phyloP scores from a whole-genome alignment of 768 basidiomycete genomes.

The Rhizopogon vesiculosus region DNA sequence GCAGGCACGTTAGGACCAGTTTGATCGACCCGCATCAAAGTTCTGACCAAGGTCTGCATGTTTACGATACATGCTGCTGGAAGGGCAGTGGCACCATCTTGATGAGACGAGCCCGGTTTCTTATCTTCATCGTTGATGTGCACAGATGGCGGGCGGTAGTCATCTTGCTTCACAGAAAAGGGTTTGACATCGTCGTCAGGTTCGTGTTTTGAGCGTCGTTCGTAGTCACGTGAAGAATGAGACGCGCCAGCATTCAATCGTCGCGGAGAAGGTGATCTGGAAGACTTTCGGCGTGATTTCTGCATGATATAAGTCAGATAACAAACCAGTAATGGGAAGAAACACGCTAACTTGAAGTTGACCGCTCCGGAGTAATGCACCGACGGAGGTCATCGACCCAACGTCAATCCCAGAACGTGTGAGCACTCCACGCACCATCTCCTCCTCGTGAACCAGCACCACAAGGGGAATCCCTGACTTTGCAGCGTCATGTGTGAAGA shows the following conservation, averaged over 20 bases:
- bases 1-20: conserved; percentile 20
- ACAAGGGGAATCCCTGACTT: conserved; percentile 31
- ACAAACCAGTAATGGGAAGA: not conserved
- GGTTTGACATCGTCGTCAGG: not conserved
- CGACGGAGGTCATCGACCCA: conserved; percentile 34
- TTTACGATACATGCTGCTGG: conserved; percentile 37
- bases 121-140: not conserved
- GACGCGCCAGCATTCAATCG: not conserved
- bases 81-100: not conserved
- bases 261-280: conserved; percentile 8
- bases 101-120: not conserved
- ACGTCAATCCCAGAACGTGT: conserved; percentile 37
- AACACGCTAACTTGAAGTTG: conserved; percentile 4
- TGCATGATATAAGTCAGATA: conserved; percentile 5
- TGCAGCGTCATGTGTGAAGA: conserved; percentile 16
- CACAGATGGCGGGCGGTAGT: not conserved
- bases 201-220: not conserved
- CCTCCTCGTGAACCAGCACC: conserved; percentile 42
- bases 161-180: not conserved
- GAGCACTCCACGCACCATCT: conserved; percentile 35
- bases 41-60: conserved; percentile 30
- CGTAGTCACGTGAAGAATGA: not conserved
- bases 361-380: conserved; percentile 9
- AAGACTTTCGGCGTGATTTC: not conserved
- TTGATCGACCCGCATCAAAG: conserved; percentile 31